These are phyloP conservation scores for Magnusiomyces sp. DNA, from an alignment of 1,139 yeast genomes.

Conservation along the genomic window DNA sequence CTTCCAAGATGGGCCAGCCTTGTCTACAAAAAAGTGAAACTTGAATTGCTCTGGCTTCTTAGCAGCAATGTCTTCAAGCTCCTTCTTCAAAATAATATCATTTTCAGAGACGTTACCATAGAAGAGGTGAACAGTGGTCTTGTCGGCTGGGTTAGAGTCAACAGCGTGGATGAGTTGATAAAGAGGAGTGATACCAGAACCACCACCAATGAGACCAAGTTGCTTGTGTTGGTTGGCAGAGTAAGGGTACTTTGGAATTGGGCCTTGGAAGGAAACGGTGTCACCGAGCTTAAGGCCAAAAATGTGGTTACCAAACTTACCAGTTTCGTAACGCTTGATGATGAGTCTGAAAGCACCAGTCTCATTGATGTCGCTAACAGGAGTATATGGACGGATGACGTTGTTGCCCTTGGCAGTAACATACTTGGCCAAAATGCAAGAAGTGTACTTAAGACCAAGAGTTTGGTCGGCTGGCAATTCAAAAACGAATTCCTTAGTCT, in stretches of 20 bases:
- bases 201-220: constrained; percentile 87
- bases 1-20: constrained; percentile 44
- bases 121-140: constrained; percentile 70
- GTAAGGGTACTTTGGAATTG: constrained; percentile 89
- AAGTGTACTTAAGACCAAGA: constrained; percentile 76
- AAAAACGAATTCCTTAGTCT: constrained; percentile 64
- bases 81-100: constrained; percentile 71
- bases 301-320: constrained; percentile 77
- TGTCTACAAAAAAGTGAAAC: constrained; percentile 74
- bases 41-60: constrained; percentile 68
- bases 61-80: constrained; percentile 57
- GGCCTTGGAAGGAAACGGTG: constrained; percentile 87
- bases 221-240: constrained; percentile 73
- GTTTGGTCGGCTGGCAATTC: constrained; percentile 62
- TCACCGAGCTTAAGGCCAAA: constrained; percentile 68
- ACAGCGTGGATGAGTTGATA: constrained; percentile 57
- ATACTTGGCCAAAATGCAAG: constrained; percentile 71
- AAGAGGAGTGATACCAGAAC: constrained; percentile 93
- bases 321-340: constrained; percentile 73
- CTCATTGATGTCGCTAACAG: constrained; percentile 60
- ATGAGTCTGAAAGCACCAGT: constrained; percentile 74
- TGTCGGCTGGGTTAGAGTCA: constrained; percentile 62
- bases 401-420: constrained; percentile 71
- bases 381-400: constrained; percentile 96
- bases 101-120: constrained; percentile 71